Percentiles rank a stretch among this genome's conserved stretches.
These are phyloP conservation scores for Boletus bicolor DNA, from an alignment of 768 basidiomycete genomes.

Conservation along the genomic window DNA sequence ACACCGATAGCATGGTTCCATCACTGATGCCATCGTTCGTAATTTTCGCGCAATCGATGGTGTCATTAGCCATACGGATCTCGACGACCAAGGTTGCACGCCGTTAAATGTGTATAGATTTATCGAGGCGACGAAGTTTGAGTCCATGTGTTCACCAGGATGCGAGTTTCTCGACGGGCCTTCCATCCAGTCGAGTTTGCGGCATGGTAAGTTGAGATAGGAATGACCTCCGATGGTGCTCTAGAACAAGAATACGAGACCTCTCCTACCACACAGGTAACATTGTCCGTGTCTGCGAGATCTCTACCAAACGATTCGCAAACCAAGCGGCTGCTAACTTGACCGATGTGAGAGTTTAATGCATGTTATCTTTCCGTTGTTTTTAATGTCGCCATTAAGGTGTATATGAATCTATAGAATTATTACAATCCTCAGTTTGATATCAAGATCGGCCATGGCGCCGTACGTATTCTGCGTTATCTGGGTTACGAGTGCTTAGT, in stretches of 20 bases:
- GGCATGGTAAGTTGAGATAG: constrained; percentile 37
- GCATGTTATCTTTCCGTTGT: neutral
- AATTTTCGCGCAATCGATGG: constrained; percentile 71
- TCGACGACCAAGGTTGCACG: constrained; percentile 57
- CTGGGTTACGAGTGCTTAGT: neutral
- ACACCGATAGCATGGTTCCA: constrained; percentile 52
- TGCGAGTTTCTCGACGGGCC: neutral
- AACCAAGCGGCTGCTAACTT: constrained; percentile 56
- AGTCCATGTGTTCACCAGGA: constrained; percentile 21
- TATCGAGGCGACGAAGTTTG: constrained; percentile 79
- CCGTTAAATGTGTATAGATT: constrained; percentile 68
- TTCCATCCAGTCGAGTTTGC: constrained; percentile 51
- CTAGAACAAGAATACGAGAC: constrained; percentile 78
- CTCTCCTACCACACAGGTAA: constrained; percentile 43
- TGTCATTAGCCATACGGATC: constrained; percentile 68
- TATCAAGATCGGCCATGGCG: constrained; percentile 75
- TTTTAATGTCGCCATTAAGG: constrained; percentile 40
- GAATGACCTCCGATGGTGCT: constrained; percentile 3
- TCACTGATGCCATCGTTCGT: constrained; percentile 69
- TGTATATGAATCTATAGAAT: constrained; percentile 73
- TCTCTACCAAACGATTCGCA: constrained; percentile 59
- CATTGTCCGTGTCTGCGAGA: constrained; percentile 43
- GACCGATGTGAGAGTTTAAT: constrained; percentile 61
- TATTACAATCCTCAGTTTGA: constrained; percentile 86
- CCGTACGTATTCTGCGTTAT: constrained; percentile 34